Conservation (phyloP, 345 rosid genomes). For the Psidium guajava region DNA sequence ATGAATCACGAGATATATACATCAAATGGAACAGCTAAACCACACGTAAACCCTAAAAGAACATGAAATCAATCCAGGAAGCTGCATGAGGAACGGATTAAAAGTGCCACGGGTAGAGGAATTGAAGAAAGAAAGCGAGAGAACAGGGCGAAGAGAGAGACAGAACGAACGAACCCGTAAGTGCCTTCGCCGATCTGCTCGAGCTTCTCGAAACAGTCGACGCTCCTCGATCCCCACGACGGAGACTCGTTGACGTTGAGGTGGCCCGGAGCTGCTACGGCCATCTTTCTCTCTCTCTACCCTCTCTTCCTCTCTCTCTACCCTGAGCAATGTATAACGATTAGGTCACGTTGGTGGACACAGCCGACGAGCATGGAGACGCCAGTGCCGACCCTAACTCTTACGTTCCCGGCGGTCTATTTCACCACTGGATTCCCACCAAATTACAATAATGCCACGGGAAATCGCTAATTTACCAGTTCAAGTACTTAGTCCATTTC, state of each 20-base stretch:
- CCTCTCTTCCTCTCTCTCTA: neutral
- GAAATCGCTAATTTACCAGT: neutral
- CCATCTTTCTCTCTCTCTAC: slow-evolving; percentile 11
- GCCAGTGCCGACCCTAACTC: neutral
- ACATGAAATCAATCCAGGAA: neutral
- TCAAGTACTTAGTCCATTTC: neutral
- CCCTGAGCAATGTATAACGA: neutral
- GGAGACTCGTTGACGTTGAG: slow-evolving; percentile 40
- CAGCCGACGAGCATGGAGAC: neutral
- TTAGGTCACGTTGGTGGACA: neutral
- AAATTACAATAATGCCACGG: neutral
- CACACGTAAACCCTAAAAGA: neutral
- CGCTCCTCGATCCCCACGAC: slow-evolving; percentile 47
- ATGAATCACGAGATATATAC: slow-evolving; percentile 1
- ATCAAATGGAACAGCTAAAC: neutral
- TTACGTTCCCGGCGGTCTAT: neutral
- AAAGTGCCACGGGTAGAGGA: neutral
- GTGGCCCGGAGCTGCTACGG: slow-evolving; percentile 38
- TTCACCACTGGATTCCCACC: neutral
- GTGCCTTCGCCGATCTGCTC: slow-evolving; percentile 63
- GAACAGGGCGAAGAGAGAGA: neutral
- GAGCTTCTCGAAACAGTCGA: slow-evolving; percentile 47
- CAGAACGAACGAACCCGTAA: slow-evolving; percentile 21
- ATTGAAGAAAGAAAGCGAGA: neutral
- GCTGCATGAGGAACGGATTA: neutral